Base-by-base conservation (phyloP, 345 rosid species). In the Eucalyptus albens region DNA sequence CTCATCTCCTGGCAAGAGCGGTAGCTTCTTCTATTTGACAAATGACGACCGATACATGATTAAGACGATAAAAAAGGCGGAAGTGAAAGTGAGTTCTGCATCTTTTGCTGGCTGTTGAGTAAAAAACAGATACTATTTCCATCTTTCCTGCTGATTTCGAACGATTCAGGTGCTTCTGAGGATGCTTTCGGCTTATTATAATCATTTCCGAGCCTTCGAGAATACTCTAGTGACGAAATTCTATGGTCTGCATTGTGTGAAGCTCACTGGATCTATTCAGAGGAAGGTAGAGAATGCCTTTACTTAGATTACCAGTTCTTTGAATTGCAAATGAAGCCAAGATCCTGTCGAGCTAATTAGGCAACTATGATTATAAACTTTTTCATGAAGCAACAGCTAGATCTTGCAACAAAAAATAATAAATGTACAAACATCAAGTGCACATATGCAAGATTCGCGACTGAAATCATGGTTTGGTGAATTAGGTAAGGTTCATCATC, bases 1-100 rank as follows among this genome's bases (percentile, higher is more conserved):
- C 81, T 97, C 99, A 13, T 97, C 99, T 50, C 99, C 99, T 59
- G 99, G 99, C 77, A 97, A 97, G 95, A 97, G 99, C 89, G 99
- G 99, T 53, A 97, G 99, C 91, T 97, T 97, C 87, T 97, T 97
- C 86, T 97, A 97, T 91, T 91, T 97, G 92, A 97, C 99, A 22
- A 92, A 95, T 50, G 99, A 97, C 82, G 99, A 97, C 88, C 95
- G 96, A 37, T 97, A 97, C 94, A 97, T 97, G 99, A 97, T 97
- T 29, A 97, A 97, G 92, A 97, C 99, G 42, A 96, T 96, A 92
- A 97, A 96, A 93, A 97, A 97, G 92, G 91, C 97, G 0, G 99
- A 97, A 94, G 96, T 93, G 16, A 97, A 97, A 94, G 99, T 96
- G 88, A 93, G 94, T 86, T 90, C 88, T 40, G 15, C 59, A 10